These are phyloP conservation scores for Rhynchosporium graminicola DNA, from an alignment of 2,329 filamentous ascomycete genomes.

Conservation along the genomic window DNA sequence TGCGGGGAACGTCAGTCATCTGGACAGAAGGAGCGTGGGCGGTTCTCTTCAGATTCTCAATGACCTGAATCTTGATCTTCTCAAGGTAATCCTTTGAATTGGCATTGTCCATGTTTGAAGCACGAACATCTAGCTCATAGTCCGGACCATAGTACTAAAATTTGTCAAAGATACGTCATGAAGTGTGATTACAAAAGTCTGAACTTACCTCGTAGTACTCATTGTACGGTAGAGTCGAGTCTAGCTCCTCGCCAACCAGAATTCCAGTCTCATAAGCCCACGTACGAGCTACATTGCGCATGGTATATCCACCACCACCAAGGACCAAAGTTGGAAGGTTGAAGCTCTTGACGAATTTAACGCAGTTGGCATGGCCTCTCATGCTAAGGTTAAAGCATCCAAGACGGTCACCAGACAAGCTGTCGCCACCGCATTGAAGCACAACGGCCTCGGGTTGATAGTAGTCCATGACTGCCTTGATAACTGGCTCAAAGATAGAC, in stretches of 20 bases:
- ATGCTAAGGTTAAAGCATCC: slow-evolving; percentile 99
- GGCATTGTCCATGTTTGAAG: slow-evolving; percentile 88
- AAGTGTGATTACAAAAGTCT: slow-evolving; percentile 43
- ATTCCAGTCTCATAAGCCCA: slow-evolving; percentile 97
- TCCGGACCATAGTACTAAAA: slow-evolving; percentile 84
- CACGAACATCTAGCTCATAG: slow-evolving; percentile 84
- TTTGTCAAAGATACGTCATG: slow-evolving; percentile 19
- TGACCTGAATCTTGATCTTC: slow-evolving; percentile 76
- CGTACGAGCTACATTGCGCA: slow-evolving; percentile 92
- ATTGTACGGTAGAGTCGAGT: slow-evolving; percentile 84
- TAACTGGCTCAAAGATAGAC: slow-evolving; percentile 87
- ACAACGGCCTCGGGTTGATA: slow-evolving; percentile 92
- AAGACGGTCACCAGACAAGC: slow-evolving; percentile 87
- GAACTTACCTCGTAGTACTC: slow-evolving; percentile 82
- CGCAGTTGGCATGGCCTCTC: slow-evolving; percentile 91
- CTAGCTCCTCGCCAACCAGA: slow-evolving; percentile 80
- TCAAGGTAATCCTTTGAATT: slow-evolving; percentile 82
- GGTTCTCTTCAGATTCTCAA: slow-evolving; percentile 85
- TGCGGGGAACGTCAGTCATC: slow-evolving; percentile 74
- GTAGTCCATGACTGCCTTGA: slow-evolving; percentile 80
- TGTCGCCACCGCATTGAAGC: slow-evolving; percentile 93
- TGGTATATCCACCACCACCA: slow-evolving; percentile 94
- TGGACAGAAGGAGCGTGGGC: slow-evolving; percentile 87
- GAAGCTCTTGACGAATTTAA: slow-evolving; percentile 86
- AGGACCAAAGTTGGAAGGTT: slow-evolving; percentile 86